Conservation (phyloP, 306 rosid species). For the Carpinus viminea region DNA sequence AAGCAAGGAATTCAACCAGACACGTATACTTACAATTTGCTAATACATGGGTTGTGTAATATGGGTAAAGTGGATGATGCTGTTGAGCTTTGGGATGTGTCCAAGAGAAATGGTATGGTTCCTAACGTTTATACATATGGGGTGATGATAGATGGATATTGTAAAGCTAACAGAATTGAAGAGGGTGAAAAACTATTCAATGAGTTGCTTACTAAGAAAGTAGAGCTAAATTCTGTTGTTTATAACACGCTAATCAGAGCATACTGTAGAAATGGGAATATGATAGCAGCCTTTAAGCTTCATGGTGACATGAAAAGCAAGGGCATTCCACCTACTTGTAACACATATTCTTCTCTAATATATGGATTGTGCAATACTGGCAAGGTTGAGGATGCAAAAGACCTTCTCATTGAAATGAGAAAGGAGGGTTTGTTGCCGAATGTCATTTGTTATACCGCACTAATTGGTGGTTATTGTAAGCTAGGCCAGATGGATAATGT, state of each 20-base stretch:
- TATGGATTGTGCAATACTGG: conserved; percentile 67
- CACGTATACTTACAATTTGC: conserved; percentile 56
- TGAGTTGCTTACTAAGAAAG: conserved; percentile 42
- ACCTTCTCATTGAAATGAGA: conserved; percentile 58
- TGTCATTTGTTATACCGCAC: conserved; percentile 67
- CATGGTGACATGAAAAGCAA: conserved; percentile 54
- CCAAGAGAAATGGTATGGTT: conserved; percentile 42
- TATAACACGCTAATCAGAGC: conserved; percentile 64
- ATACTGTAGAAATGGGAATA: conserved; percentile 46
- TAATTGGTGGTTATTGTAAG: conserved; percentile 70
- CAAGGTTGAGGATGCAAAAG: conserved; percentile 53
- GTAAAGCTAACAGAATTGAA: conserved; percentile 54
- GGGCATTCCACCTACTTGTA: conserved; percentile 50
- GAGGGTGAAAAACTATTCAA: conserved; percentile 53
- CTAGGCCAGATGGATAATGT: conserved; percentile 64
- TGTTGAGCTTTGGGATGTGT: conserved; percentile 54
- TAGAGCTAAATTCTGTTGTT: conserved; percentile 60
- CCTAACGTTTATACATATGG: conserved; percentile 69
- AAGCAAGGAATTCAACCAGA: conserved; percentile 58
- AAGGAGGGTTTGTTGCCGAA: conserved; percentile 58
- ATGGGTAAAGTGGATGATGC: conserved; percentile 60
- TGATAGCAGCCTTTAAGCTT: conserved; percentile 55
- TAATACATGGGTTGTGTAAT: conserved; percentile 55
- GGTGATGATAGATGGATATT: conserved; percentile 60
- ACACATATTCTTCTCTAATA: conserved; percentile 72